Evolutionary conservation across 371 early-diverging fungal genomes (phyloP).

Genomic region (Mortierella sp.): DNA sequence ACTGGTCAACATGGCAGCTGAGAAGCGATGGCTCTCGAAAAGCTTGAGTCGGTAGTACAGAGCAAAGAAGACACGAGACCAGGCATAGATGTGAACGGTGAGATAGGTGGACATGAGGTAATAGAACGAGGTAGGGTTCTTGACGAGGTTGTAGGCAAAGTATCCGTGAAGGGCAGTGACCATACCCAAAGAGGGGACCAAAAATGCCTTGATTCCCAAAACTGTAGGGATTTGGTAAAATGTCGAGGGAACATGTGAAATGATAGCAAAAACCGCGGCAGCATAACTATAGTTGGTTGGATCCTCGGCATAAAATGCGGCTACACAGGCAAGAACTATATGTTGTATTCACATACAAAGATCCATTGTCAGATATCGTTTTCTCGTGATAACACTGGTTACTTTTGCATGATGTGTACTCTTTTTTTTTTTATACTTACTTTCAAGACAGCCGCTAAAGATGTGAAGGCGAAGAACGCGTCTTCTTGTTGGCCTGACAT

Average conservation of each 20-base stretch:
- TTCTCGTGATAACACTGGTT: too few species aligned
- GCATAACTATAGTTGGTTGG: constrained; percentile 47
- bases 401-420: background rate
- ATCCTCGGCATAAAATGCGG: constrained; percentile 47
- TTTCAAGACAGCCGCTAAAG: constrained; percentile 45
- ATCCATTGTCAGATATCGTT: background rate
- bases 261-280: constrained; percentile 28
- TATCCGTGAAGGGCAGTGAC: constrained; percentile 53
- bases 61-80: constrained; percentile 57
- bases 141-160: constrained; percentile 41
- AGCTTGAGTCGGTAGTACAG: constrained; percentile 53
- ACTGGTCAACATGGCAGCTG: constrained; percentile 56
- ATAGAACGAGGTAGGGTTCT: constrained; percentile 51
- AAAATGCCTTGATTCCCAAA: constrained; percentile 53
- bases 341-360: background rate
- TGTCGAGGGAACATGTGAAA: constrained; percentile 50
- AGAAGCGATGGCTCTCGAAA: constrained; percentile 51
- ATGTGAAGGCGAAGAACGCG: constrained; percentile 37
- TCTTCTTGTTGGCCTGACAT: constrained; percentile 37
- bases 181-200: constrained; percentile 41
- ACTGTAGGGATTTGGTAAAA: constrained; percentile 56
- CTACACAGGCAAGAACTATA: constrained; percentile 39
- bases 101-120: constrained; percentile 49
- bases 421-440: constrained; percentile 14
- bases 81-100: constrained; percentile 57